Evolutionary conservation across 2,329 filamentous ascomycete species (phyloP).

Genomic region (Alternaria gansuensis): DNA sequence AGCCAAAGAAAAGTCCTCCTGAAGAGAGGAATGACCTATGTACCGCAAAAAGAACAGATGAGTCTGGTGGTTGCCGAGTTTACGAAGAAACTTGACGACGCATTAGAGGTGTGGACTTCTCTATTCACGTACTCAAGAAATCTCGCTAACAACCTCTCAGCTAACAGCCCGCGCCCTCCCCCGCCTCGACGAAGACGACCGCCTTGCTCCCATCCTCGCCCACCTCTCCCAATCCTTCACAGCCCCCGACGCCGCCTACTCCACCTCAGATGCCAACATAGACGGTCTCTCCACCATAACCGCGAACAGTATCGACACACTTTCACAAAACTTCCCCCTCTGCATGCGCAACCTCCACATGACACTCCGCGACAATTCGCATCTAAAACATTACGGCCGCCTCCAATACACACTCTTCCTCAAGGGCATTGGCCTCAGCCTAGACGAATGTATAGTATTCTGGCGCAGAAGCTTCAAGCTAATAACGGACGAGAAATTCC

Average conservation of each 20-base stretch:
- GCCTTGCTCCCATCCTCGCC: conserved; percentile 76
- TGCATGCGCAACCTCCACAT: conserved; percentile 95
- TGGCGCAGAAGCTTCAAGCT: conserved; percentile 89
- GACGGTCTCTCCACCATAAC: conserved; percentile 73
- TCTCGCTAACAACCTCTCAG: conserved; percentile 53
- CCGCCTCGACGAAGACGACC: conserved; percentile 93
- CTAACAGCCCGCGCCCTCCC: conserved; percentile 90
- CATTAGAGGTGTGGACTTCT: conserved; percentile 72
- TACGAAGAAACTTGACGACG: conserved; percentile 77
- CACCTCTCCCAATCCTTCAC: conserved; percentile 97
- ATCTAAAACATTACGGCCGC: conserved; percentile 92
- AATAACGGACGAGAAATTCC: conserved; percentile 92
- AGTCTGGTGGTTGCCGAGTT: conserved; percentile 93
- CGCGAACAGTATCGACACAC: conserved; percentile 72
- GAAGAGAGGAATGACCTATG: conserved; percentile 85
- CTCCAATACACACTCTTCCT: conserved; percentile 96
- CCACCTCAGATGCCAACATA: conserved; percentile 73
- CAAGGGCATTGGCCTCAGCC: conserved; percentile 88
- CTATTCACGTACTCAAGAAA: background rate
- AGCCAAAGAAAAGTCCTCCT: conserved; percentile 77
- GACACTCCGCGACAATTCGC: conserved; percentile 83
- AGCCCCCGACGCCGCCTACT: conserved; percentile 85
- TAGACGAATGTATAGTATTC: conserved; percentile 93
- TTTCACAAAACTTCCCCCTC: conserved; percentile 83
- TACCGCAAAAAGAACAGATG: conserved; percentile 84